Conservation (phyloP, 352 stramenopile genomes). For the Phytophthora fragariaefolia region DNA sequence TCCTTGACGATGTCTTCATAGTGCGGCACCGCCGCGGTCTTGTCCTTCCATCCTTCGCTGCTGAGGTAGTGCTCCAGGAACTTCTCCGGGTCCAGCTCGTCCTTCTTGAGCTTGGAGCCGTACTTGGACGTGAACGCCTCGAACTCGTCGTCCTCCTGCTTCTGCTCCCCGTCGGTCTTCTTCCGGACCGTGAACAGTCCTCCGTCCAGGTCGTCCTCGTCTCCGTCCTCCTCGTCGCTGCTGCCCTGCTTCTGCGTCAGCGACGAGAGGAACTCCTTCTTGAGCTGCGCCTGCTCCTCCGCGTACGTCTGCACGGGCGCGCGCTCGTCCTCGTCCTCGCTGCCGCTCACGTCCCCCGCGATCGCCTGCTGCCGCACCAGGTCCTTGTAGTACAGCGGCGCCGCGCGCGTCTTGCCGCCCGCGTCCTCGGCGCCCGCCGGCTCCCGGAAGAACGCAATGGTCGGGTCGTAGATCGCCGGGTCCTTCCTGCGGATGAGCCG, state of each 20-base stretch:
- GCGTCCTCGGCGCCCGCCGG: constrained; percentile 29
- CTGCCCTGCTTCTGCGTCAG: constrained; percentile 48
- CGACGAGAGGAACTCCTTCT: constrained; percentile 68
- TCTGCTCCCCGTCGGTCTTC: constrained; percentile 63
- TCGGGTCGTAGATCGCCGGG: constrained; percentile 93
- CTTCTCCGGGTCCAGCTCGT: constrained; percentile 71
- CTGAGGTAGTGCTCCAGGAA: constrained; percentile 86
- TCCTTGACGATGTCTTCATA: constrained; percentile 90
- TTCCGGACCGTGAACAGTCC: constrained; percentile 77
- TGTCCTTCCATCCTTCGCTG: constrained; percentile 87
- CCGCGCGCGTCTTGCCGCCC: constrained; percentile 34
- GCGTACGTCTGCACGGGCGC: constrained; percentile 61
- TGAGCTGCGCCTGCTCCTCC: constrained; percentile 76
- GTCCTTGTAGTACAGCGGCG: constrained; percentile 94
- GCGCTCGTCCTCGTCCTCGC: constrained; percentile 67
- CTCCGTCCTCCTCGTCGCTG: constrained; percentile 60
- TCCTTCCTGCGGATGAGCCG: constrained; percentile 92
- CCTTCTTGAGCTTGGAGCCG: constrained; percentile 63
- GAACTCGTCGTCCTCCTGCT: constrained; percentile 77
- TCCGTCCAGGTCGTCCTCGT: constrained; percentile 76
- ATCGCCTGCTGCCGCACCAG: constrained; percentile 96
- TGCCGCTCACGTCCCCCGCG: constrained; percentile 71
- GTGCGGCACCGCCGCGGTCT: constrained; percentile 60
- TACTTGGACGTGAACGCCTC: constrained; percentile 72
- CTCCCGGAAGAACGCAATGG: constrained; percentile 90